Evolutionary conservation across 2,329 filamentous ascomycete species (phyloP).

Genomic region (Aspergillus tamarii): DNA sequence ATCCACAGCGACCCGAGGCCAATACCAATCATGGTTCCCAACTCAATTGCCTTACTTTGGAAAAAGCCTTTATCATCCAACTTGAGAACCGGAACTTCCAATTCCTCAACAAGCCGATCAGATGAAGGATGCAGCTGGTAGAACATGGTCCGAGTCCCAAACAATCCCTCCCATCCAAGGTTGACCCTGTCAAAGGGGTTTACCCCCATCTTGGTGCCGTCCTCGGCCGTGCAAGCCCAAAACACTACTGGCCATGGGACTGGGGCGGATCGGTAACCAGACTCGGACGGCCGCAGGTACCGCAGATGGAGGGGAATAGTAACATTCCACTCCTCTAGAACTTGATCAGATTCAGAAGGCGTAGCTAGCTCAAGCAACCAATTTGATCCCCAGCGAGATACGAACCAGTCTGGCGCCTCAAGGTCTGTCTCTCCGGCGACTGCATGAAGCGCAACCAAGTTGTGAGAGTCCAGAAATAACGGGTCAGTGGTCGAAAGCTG

Average conservation of each 20-base stretch:
- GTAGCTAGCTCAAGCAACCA: conserved; percentile 73
- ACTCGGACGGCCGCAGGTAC: conserved; percentile 68
- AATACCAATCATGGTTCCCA: conserved; percentile 63
- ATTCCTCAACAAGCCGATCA: conserved; percentile 52
- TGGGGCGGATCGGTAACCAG: conserved; percentile 59
- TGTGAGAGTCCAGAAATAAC: conserved; percentile 79
- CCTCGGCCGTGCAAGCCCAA: conserved; percentile 76
- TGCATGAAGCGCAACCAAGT: conserved; percentile 69
- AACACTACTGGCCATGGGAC: conserved; percentile 83
- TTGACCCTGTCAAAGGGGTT: conserved; percentile 87
- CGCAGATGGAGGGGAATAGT: conserved; percentile 80
- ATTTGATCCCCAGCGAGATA: conserved; percentile 76
- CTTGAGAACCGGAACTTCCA: conserved; percentile 69
- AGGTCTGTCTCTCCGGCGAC: conserved; percentile 80
- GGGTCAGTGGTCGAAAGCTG: conserved; percentile 64
- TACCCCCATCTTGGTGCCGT: conserved; percentile 65
- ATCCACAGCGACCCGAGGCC: conserved; percentile 71
- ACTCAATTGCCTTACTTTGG: conserved; percentile 45
- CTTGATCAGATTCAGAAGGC: conserved; percentile 39
- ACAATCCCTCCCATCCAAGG: conserved; percentile 83
- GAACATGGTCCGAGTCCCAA: conserved; percentile 76
- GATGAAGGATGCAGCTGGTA: conserved; percentile 71
- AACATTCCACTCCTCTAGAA: conserved; percentile 36
- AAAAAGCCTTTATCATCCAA: conserved; percentile 51
- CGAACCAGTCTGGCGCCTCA: conserved; percentile 83